Base-by-base conservation (phyloP, 1,284 basidiomycete genomes). In the Moniliophthora roreri region DNA sequence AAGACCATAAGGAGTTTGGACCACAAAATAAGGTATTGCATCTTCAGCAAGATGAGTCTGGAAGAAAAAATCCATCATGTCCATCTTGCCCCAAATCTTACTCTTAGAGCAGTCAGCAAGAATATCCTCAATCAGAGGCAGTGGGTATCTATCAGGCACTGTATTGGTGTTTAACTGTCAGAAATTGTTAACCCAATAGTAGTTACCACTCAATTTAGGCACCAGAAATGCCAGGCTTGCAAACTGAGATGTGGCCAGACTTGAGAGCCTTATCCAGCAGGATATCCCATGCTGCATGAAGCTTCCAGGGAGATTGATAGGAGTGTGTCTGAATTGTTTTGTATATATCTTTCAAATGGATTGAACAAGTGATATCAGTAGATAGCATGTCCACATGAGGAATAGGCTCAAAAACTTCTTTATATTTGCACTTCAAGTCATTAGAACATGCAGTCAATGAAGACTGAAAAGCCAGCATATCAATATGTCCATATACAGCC, bases 21-120 rank as follows among this genome's bases (percentile, higher is more conserved):
- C 62, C 0, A 66, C 68, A 0, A 70, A 68, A 34, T 59, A 62
- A 0, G 63, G 50, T 1, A 72, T 62, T 13, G 73, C 55, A 5
- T 71, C 67, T 0, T 66, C 63, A n/a, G 70, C 66, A 0, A 76
- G 58, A 0, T 54, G 48, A 0, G 64, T 71, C 48, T 75, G 72
- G 36, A 72, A 74, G 39, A 73, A 76, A 0, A 65, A 62, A 46
- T 74, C 72, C 73, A 39, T 51, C 68, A 75, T 71, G 52, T 73
- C 67, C 0, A 75, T 57, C 40, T 71, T 74, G 0, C 57, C 63
- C 55, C 60, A 71, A n/a, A 66, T 55, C 18, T 59, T 62, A 0
- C 66, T 66, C 39, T 63, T 62, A 0, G 55, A 62, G 23, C 65
- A 62, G 37, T 65, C 59, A 1, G 60, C 44, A 0, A 68, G 52